Base-by-base conservation (phyloP, 768 basidiomycete genomes). In the Phylloporus scabripes region DNA sequence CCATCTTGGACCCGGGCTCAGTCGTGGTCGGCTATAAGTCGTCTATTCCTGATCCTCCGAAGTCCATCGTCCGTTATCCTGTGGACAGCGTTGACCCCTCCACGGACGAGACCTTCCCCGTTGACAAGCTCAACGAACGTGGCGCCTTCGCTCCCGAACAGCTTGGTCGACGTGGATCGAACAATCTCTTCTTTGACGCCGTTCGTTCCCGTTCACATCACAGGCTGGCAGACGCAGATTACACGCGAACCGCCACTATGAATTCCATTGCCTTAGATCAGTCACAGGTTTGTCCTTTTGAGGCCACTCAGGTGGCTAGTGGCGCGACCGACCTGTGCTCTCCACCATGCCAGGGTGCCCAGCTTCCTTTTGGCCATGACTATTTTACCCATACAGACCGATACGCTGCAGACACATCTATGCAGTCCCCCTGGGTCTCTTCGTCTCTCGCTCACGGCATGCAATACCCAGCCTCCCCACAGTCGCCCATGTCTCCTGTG, bases 131-230 rank as follows among this genome's bases (percentile, higher is more conserved):
- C 18, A 42, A 54, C 48, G 53, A 50, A 32, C 45, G 56, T 38
- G 46, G 50, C 21, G n/a, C 50, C 15, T 48, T 52, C 14, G 8
- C 38, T 42, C 15, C 53, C 33, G 61, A 57, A 56, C 65, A 65
- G 36, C 56, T 54, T 45, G 65, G 64, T 34, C 64, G 69, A 37
- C 69, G 64, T 32, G 62, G 58, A 38, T 68, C 68, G 41, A 72
- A 71, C 51, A 66, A 70, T 45, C 53, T 70, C 14, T 59, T 70
- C 46, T 74, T 73, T 53, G 74, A 72, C 64, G 64, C 70, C 36
- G 60, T 69, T 42, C 58, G 55, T 45, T 48, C 60, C 17, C 65
- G 60, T 20, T 12, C 48, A 29, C 53, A 62, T 33, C 59, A 69
- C 45, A 67, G 49, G 49, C 47, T 46, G 44, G 50, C 45, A 46